Conservation (phyloP, 2,329 filamentous ascomycete genomes). For the Trichoderma breve region DNA sequence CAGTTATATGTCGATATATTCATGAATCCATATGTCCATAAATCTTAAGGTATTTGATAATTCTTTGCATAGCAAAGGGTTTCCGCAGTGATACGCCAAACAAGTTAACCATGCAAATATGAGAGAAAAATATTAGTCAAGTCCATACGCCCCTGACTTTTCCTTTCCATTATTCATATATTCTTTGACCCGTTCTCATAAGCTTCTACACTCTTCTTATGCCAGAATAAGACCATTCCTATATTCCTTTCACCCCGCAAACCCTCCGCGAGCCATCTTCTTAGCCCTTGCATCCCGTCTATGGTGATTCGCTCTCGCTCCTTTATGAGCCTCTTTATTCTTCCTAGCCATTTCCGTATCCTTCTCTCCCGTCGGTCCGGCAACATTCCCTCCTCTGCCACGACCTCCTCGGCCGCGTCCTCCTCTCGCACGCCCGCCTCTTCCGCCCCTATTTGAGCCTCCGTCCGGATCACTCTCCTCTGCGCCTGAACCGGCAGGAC, state of each 20-base stretch:
- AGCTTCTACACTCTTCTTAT: background rate
- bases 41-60: background rate
- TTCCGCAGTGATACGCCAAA: background rate
- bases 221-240: background rate
- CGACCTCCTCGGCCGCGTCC: conserved; percentile 40
- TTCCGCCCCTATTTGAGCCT: conserved; percentile 44
- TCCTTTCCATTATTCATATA: background rate
- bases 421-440: conserved; percentile 46
- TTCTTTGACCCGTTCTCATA: background rate
- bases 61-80: background rate
- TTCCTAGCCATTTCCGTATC: conserved; percentile 69
- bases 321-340: conserved; percentile 79
- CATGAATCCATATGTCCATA: background rate
- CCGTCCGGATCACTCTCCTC: conserved; percentile 55
- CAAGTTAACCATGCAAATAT: background rate
- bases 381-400: conserved; percentile 54
- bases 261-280: conserved; percentile 59
- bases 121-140: background rate
- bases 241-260: conserved; percentile 32
- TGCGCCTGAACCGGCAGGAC: conserved; percentile 52
- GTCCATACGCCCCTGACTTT: background rate
- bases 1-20: background rate
- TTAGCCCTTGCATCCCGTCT: conserved; percentile 67
- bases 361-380: conserved; percentile 65
- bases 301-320: conserved; percentile 81